Base-by-base conservation (phyloP, 257 asterid genomes). In the Solanum pinnatisectum region DNA sequence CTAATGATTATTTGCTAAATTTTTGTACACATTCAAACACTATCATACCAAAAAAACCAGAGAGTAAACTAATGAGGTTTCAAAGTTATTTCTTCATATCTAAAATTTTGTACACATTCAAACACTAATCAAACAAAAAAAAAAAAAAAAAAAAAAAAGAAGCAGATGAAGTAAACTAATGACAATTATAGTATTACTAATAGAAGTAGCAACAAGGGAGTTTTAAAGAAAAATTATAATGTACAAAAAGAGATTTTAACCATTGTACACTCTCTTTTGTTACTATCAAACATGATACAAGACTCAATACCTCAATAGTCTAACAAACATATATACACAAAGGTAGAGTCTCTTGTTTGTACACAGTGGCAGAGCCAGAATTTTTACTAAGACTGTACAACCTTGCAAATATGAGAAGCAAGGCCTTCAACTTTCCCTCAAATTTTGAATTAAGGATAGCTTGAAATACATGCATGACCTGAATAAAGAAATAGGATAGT, bases 321-420 rank as follows among this genome's bases (percentile, higher is more conserved):
- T 9, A 81, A 27, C 85, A 81, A 1, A 27, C 3, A 27, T 16
- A 5, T 42, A 1, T 42, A 25, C 9, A 78, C 5, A 78, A 33
- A n/a, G 5, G 42, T 49, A 49, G 9, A 81, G 12, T 27, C 3
- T 27, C 0, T 44, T 9, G 65, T 46, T 2, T 30, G 6, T 36
- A 20, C 44, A 33, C 0, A 23, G 30, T 23, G 7, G 3, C 8
- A 0, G 16, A 0, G 4, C 1, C 16, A 63, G 0, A 0, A 63
- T 63, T 63, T n/a, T 63, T 8, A 63, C 1, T 63, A 63, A 16
- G 0, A 59, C 67, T 59, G 0, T 59, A 59, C 27, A 59, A 59
- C n/a, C 65, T 56, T 0, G n/a, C 65, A 0, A 56, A 18, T 0
- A 56, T 0, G 65, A 56, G 27, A 63, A 63, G 8, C 32, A 63